Evolutionary conservation across 306 rosid species (phyloP).

Genomic region (Acacia melanoxylon): DNA sequence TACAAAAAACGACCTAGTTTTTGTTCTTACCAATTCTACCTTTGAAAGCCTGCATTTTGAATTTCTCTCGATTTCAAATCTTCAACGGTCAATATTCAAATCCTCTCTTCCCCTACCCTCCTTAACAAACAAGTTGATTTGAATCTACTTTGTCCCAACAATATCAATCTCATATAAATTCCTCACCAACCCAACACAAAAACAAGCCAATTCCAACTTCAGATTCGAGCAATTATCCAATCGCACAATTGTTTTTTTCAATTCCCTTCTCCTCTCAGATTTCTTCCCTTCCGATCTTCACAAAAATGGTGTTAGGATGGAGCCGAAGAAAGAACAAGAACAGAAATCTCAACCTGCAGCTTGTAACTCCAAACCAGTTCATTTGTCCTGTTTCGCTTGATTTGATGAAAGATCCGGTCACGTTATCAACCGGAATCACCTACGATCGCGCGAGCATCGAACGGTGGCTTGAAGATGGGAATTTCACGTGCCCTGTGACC

Average conservation of each 20-base stretch:
- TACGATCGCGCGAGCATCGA: slow-evolving; percentile 54
- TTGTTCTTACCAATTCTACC: slow-evolving; percentile 29
- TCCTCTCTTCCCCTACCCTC: too few species aligned
- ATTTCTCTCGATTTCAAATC: slow-evolving; percentile 39
- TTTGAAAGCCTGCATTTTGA: slow-evolving; percentile 34
- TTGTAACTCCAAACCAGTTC: slow-evolving; percentile 48
- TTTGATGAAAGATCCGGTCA: slow-evolving; percentile 60
- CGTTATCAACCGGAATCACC: slow-evolving; percentile 57
- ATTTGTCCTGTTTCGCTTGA: slow-evolving; percentile 55
- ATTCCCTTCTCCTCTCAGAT: not conserved
- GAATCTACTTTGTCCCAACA: not conserved
- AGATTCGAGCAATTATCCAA: not conserved
- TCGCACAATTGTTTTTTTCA: not conserved
- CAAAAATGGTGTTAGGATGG: slow-evolving; percentile 49
- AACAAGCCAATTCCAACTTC: not conserved
- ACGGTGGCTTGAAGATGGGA: slow-evolving; percentile 55
- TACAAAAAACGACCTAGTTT: not conserved
- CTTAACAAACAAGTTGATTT: slow-evolving; percentile 1
- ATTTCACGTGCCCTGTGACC: slow-evolving; percentile 53
- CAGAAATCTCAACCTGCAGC: slow-evolving; percentile 25
- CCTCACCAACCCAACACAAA: not conserved
- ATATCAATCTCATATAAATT: not conserved
- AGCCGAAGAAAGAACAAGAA: slow-evolving; percentile 26
- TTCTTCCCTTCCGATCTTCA: slow-evolving; percentile 5
- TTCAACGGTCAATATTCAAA: slow-evolving; percentile 68